Base-by-base conservation (phyloP, 2,329 filamentous ascomycete species). In the Cryphonectria naterciae region DNA sequence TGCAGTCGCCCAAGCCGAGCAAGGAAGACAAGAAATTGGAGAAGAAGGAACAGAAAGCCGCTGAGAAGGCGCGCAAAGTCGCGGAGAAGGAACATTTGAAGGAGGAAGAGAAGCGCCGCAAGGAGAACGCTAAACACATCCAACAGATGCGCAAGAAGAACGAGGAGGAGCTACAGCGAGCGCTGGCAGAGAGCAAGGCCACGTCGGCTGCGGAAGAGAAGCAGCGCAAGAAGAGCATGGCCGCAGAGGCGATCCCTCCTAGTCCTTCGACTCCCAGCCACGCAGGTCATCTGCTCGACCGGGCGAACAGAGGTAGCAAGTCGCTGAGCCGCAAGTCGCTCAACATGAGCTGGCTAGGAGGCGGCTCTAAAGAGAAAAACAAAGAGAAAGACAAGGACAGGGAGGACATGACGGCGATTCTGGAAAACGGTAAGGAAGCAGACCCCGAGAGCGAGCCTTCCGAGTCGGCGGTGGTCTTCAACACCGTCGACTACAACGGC, bases 321-420 rank as follows among this genome's bases (percentile, higher is more conserved):
- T 94, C 93, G 74, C 87, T 97, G 83, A 88, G 92, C 65, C 89
- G 91, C 73, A 93, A 92, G 80, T 92, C 92, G 75, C 91, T 93
- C 76, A 88, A 87, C 43, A 92, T 93, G 77, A 81, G 91, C 52
- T 84, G 85, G 75, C 63, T 68, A 58, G 69, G 80, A 80, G 67
- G 61, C 7, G 25, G 22, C 61, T 43, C 37, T 39, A 74, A 76
- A 60, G 79, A 82, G 39, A 77, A 77, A 28, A 72, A 74, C 7
- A 76, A 78, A 41, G 74, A 77, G 37, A 78, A 77, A 65, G 74
- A 76, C 49, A 77, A 80, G 64, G 80, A 77, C 61, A 65, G 69
- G 25, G 77, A 78, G 39, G 54, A 68, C 11, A 49, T 74, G 73
- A 4, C 68, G 74, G 6, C 73, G 75, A 61, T 54, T 39, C 13